Base-by-base conservation (phyloP, 2,329 filamentous ascomycete genomes). In the Arthroderma uncinatum region DNA sequence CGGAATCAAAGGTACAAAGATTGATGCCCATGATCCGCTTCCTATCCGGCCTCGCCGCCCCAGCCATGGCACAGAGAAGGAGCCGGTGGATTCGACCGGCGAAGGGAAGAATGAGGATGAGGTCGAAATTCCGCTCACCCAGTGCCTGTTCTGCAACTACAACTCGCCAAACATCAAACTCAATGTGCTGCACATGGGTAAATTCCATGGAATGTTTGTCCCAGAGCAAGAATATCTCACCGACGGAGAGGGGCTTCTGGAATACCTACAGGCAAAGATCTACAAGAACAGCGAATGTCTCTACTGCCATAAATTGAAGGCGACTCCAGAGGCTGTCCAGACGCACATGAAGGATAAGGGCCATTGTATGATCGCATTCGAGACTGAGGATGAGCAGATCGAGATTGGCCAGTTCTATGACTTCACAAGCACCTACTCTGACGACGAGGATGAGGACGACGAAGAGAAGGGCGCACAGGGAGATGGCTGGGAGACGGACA, bases 281-380 rank as follows among this genome's bases (percentile, higher is more conserved):
- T 81, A 85, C 60, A 82, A 89, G 59, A 82, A 85, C 60, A 83
- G 89, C 68, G 85, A 95, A 70, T 98, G 93, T 70, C 72, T 98
- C 50, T 90, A 85, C 68, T 98, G 93, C 69, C 85, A 87, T 68
- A 94, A 93, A 71, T 72, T 85, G 44, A 88, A 93, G 68, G 82
- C 85, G 61, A 91, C 85, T 10, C 79, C 86, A 0, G 83, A 85
- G 58, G 92, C 88, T 16, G 83, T 91, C 25, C 91, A 96, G 68
- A 96, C 91, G 0, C 93, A 98, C 70, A 98, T 98, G 93, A 85
- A 89, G 47, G 93, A 98, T 70, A 92, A 90, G 69, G 87, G 89
- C 0, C 93, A 98, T 73, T 97, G 92, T 79, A 95, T 91, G 81
- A 94, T 98, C 64, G 91, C 89, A 0, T 98, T 92, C 70, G 84